Conservation (phyloP, 495 filamentous ascomycete species). For the Penicillium waksmanii region DNA sequence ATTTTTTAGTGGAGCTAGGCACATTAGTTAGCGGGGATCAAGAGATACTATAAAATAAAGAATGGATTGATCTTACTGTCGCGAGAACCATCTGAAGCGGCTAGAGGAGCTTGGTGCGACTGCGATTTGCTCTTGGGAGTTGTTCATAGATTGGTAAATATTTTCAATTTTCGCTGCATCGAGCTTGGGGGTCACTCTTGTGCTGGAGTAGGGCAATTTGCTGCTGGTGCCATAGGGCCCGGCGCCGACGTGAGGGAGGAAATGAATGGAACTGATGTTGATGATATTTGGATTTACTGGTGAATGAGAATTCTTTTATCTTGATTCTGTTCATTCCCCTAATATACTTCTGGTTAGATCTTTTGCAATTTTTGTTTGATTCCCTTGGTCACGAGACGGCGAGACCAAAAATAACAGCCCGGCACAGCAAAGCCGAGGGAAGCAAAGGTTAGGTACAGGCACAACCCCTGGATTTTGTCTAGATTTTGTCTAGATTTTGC, state of each 20-base stretch:
- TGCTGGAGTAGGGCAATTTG: constrained; percentile 2
- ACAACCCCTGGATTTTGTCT: not conserved
- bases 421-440: constrained; percentile 5
- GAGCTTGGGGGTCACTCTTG: constrained; percentile 4
- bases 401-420: not conserved
- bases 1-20: constrained; percentile 2
- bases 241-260: constrained; percentile 9
- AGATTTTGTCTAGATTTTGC: not conserved
- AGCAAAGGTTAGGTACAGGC: not conserved
- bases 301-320: constrained; percentile 8
- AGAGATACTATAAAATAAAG: not conserved
- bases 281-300: constrained; percentile 6
- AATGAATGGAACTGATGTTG: constrained; percentile 13
- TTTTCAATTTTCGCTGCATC: constrained; percentile 8
- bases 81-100: constrained; percentile 6
- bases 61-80: constrained; percentile 8
- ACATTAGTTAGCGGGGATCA: not conserved
- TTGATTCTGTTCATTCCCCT: constrained; percentile 15
- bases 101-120: not conserved
- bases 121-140: not conserved
- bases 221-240: constrained; percentile 12
- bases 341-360: constrained; percentile 20
- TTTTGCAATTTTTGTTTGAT: constrained; percentile 11
- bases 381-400: constrained; percentile 4
- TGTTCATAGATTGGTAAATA: constrained; percentile 5